Evolutionary conservation across 1,139 yeast species (phyloP).

Genomic region (Tardiomyces depauwii): DNA sequence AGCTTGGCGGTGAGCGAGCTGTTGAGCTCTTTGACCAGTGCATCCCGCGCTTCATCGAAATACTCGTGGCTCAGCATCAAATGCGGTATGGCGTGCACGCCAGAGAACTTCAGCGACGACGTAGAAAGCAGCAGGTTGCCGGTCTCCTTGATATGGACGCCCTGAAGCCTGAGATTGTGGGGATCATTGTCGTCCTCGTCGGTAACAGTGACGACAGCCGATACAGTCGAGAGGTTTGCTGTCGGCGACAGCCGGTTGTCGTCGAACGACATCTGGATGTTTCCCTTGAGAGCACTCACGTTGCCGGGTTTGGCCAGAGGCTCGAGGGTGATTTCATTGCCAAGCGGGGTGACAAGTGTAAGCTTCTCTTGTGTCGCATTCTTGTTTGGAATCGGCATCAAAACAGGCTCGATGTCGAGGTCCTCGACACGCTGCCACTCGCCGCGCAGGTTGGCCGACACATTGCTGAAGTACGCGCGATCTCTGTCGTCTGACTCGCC

Average conservation of each 20-base stretch:
- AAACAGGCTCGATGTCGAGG: not conserved
- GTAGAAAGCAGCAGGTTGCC: constrained; percentile 62
- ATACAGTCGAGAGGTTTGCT: not conserved
- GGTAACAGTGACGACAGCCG: not conserved
- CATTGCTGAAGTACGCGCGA: not conserved
- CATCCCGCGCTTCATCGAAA: constrained; percentile 32
- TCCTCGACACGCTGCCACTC: not conserved
- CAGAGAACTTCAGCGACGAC: constrained; percentile 62
- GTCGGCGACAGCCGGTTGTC: not conserved
- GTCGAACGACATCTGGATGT: not conserved
- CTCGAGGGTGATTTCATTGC: not conserved
- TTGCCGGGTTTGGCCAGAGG: not conserved
- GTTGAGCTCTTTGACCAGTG: constrained; percentile 33
- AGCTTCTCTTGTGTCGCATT: not conserved
- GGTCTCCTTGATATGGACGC: constrained; percentile 57
- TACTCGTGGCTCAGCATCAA: constrained; percentile 26
- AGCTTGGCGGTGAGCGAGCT: constrained; percentile 22
- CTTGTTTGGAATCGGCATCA: not conserved
- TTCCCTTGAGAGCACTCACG: not conserved
- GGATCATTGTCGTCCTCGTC: not conserved
- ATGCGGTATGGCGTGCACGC: constrained; percentile 51
- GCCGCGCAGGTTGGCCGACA: not conserved
- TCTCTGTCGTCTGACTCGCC: not conserved
- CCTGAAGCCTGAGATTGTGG: constrained; percentile 44
- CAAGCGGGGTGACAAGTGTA: not conserved